Base-by-base conservation (phyloP, 768 basidiomycete species). In the Collybia mongolica region DNA sequence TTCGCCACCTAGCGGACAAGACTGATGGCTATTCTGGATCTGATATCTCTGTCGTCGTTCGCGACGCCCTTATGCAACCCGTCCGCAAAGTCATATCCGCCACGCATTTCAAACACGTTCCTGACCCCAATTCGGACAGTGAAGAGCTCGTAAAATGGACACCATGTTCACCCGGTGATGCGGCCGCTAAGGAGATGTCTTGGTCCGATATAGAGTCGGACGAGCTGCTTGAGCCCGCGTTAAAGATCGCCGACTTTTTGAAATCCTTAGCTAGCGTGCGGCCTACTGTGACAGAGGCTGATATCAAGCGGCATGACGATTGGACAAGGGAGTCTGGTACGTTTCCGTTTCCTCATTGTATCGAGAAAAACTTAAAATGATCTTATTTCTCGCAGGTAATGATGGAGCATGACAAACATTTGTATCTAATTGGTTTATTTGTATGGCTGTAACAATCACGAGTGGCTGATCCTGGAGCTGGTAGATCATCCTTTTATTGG, bases 11-110 rank as follows among this genome's bases (percentile, higher is more conserved):
- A 1, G 97, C 92, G 2, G 83, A 92, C 11, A 81, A 77, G 61
- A 98, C 97, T 0, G 93, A 97, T 18, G 94, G 95, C 0, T 97
- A 91, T 66, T 93, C 94, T 24, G 96, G 96, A 6, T 94, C 92
- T 6, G 96, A 98, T 71, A 93, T 99, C 45, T 84, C 95, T 2
- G 88, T 95, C 55, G 77, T 96, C 45, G 96, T 98, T 20, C 87
- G 94, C 49, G 96, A 98, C 62, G 95, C 96, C 0, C 79, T 99
- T 55, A 99, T 98, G 96, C 95, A 98, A 64, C 96, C 96, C 1
- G 91, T 99, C 12, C 84, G 96, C 46, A 98, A 99, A 65, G 93
- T 99, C 39, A 82, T 98, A 43, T 84, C 86, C 18, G 94, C 97
- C 2, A 97, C 94, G 0, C 96, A 99, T 69, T 99, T 99, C 72